Evolutionary conservation across 257 asterid species (phyloP).

Genomic region (Misopates orontium): DNA sequence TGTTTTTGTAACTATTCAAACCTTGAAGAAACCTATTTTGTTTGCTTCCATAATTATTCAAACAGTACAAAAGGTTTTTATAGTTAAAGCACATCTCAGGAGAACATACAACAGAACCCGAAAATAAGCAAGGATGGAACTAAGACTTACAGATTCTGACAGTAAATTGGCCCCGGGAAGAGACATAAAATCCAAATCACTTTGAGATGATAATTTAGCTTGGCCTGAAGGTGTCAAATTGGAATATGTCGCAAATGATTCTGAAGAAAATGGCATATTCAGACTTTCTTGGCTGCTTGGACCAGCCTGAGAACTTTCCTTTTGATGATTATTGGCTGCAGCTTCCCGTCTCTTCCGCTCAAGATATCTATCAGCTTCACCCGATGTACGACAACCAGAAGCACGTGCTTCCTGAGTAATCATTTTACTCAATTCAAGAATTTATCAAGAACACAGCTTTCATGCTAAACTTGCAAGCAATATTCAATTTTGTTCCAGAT

Average conservation of each 20-base stretch:
- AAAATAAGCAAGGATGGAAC: constrained; percentile 8
- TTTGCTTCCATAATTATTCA: neutral
- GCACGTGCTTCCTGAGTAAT: constrained; percentile 73
- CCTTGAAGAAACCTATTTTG: no score
- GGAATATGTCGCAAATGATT: constrained; percentile 52
- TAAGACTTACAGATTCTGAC: constrained; percentile 66
- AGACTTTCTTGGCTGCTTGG: constrained; percentile 53
- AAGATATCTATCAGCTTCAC: constrained; percentile 67
- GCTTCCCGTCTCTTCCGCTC: constrained; percentile 59
- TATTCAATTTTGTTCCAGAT: no score
- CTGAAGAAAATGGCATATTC: constrained; percentile 51
- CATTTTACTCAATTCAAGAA: neutral
- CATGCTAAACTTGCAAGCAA: no score
- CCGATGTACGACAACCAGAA: constrained; percentile 68
- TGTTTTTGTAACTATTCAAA: no score
- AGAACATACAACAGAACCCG: neutral
- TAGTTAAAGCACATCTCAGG: neutral
- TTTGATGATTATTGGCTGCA: constrained; percentile 47
- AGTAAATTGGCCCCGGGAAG: constrained; percentile 51
- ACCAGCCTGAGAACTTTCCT: constrained; percentile 57
- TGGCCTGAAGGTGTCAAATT: constrained; percentile 48
- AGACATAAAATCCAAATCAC: constrained; percentile 40
- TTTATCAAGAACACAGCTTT: no score
- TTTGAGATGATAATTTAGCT: constrained; percentile 37
- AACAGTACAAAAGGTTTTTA: neutral